Conservation (phyloP, 345 rosid species). For the Melastoma malabathricum region DNA sequence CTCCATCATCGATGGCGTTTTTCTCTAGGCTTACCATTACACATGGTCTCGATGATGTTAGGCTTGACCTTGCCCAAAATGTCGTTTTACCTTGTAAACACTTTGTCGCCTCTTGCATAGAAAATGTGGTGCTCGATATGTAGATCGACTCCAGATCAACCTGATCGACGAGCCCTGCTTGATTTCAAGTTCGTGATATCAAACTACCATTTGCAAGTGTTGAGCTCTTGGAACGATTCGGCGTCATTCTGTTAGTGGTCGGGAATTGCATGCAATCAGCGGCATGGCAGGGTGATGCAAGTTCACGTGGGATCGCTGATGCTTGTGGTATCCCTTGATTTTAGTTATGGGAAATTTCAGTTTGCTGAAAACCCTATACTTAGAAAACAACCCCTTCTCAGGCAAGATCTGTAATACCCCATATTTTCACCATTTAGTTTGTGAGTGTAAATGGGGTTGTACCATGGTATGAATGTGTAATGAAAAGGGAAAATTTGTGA, state of each 20-base stretch:
- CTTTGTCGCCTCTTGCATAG: too few species aligned
- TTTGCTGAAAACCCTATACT: neutral
- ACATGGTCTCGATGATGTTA: too few species aligned
- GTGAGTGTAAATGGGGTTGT: too few species aligned
- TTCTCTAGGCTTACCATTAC: too few species aligned
- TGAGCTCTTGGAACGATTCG: slow-evolving; percentile 1
- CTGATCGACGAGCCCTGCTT: neutral
- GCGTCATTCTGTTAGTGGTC: neutral
- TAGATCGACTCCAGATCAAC: too few species aligned
- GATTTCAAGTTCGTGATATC: neutral
- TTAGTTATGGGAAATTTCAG: slow-evolving; percentile 1
- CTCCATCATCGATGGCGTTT: too few species aligned
- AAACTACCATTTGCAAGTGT: neutral
- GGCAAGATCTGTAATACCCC: neutral
- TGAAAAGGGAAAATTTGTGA: too few species aligned
- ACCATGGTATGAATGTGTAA: too few species aligned
- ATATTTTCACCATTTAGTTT: too few species aligned
- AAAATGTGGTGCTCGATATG: too few species aligned
- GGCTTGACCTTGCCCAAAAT: too few species aligned
- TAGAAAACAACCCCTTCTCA: slow-evolving; percentile 1
- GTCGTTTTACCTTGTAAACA: too few species aligned
- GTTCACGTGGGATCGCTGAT: neutral
- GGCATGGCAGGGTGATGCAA: neutral
- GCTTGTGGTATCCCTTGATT: neutral
- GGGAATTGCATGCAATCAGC: neutral